Evolutionary conservation across 768 basidiomycete species (phyloP), one percentile per base, ranked within the genome.

Genomic region (Termitomyces sp.): DNA sequence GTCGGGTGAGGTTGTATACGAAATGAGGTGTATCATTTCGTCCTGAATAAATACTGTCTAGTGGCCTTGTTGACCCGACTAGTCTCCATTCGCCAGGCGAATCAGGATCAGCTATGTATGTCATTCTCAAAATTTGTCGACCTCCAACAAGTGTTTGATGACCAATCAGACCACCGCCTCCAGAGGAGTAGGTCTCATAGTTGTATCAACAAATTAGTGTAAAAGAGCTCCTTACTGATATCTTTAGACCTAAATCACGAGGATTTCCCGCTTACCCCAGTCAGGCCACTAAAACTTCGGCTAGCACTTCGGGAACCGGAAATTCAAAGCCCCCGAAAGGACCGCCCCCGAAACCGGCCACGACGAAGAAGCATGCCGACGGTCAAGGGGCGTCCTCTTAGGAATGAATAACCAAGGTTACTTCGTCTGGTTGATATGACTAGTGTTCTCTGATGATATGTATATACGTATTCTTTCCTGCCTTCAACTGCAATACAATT

Each of bases 71-170:
- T 35, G 33, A 62, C 23, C 20, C 18, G 1, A 62, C 61, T 9
- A 62, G 58, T 18, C 43, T 44, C 3, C 20, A 52, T 40, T 18
- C 33, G 20, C 26, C 44, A 18, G 57, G 57, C 20, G 18, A 40
- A 14, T 8, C 10, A 35, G 55, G 60, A 51, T 62, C 61, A 18
- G 61, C 61, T 33, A 46, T 30, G 61, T 62, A 40, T 48, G 58
- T 50, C 26, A 14, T 46, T 18, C 20, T 16, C 23, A 20, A n/a
- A 12, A 20, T 18, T 18, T 26, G 16, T 50, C 12, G 10, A 16
- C 12, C 12, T 30, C 28, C 16, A 26, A 13, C 41, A 18, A 58
- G 46, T 38, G 5, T 20, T 51, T 6, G 26, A 23, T 23, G 28
- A 18, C 14, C n/a, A 4, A 12, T 16, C 14, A 58, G 50, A 46